Percentiles rank a stretch among this genome's conserved stretches.
phyloP scores from a whole-genome alignment of 306 rosid genomes.

The Corylus heterophylla region DNA sequence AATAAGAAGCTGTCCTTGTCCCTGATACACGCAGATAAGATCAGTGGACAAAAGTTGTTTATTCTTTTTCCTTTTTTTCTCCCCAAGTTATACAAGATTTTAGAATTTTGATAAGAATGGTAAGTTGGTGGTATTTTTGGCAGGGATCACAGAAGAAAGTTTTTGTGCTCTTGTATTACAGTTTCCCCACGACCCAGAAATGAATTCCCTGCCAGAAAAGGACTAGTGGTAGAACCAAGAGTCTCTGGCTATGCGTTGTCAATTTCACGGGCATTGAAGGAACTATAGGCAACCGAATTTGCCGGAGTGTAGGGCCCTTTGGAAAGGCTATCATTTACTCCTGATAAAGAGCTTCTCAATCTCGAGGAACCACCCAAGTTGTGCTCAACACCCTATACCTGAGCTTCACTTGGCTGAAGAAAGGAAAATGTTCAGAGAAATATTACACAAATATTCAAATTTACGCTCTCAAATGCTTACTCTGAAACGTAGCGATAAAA shows the following conservation, averaged over 20 bases:
- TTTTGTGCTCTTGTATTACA: neutral
- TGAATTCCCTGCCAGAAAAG: constrained; percentile 24
- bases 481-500: too few species aligned
- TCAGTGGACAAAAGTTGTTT: neutral
- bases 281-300: constrained; percentile 10
- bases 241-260: constrained; percentile 17
- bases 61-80: neutral
- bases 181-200: neutral
- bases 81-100: neutral
- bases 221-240: neutral
- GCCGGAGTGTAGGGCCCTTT: neutral
- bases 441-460: too few species aligned
- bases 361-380: neutral
- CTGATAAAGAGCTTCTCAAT: neutral
- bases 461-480: too few species aligned
- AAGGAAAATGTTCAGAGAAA: neutral
- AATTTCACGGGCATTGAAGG: neutral
- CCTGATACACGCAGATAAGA: neutral
- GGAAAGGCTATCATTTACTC: neutral
- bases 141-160: constrained; percentile 15
- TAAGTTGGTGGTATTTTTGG: constrained; percentile 5
- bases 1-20: neutral
- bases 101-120: neutral
- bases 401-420: neutral
- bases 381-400: neutral